Evolutionary conservation across 257 asterid genomes (phyloP).

Genomic region (Gentiana macrophylla): DNA sequence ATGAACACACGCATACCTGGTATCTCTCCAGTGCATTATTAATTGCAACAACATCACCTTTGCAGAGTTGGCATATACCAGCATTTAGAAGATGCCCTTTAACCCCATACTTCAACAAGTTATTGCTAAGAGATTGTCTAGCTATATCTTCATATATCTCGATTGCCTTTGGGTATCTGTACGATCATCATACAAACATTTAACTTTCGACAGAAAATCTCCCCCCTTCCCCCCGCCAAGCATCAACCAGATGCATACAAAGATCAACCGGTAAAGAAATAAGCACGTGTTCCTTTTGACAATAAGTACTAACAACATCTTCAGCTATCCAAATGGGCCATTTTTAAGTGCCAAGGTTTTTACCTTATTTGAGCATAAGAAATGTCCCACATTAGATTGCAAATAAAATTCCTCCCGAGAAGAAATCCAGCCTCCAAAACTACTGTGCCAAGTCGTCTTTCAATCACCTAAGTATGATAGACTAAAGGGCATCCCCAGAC

Average conservation of each 20-base stretch:
- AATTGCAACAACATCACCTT: conserved; percentile 46
- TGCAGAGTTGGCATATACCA: conserved; percentile 67
- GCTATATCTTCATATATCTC: conserved; percentile 67
- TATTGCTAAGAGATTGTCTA: conserved; percentile 44
- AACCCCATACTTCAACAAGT: conserved; percentile 61
- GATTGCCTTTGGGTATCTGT: conserved; percentile 54
- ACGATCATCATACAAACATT: conserved; percentile 1
- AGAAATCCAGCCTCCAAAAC: too few relatives aligned
- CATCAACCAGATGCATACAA: neutral
- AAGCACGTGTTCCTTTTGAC: neutral
- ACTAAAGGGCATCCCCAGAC: too few relatives aligned
- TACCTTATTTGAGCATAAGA: too few relatives aligned
- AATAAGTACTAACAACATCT: neutral
- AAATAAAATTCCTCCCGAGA: too few relatives aligned
- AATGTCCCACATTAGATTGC: too few relatives aligned
- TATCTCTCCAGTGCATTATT: conserved; percentile 41
- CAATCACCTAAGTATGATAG: too few relatives aligned
- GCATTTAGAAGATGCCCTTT: conserved; percentile 73
- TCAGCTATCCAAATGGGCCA: too few relatives aligned
- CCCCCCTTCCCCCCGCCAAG: too few relatives aligned
- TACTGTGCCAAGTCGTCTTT: too few relatives aligned
- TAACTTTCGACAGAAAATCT: too few relatives aligned
- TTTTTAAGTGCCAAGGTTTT: too few relatives aligned
- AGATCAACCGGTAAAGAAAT: neutral
- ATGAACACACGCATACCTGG: conserved; percentile 16